Evolutionary conservation across 306 rosid genomes (phyloP), one percentile per base, ranked within the genome.

Genomic region (Coriaria nepalensis): DNA sequence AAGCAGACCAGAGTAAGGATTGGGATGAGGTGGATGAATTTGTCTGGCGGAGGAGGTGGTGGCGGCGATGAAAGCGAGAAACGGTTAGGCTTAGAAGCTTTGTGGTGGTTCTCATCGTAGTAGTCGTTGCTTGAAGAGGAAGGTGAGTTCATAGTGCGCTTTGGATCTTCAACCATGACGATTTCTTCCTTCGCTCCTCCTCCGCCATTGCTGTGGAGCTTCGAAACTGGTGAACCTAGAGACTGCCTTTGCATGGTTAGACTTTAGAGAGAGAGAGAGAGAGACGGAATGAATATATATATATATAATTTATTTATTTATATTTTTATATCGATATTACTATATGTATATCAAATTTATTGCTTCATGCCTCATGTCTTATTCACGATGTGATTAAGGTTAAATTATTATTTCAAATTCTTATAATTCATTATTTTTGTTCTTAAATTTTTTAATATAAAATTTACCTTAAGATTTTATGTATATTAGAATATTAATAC

Each of bases 191-290:
- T 60, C 4, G 55, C 47, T 40, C 64, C 78, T 48, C 63, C 74
- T 48, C 63, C 74, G 54, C 76, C 78, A 69, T 78, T 74, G 68
- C 65, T 46, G 64, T 78, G 81, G 68, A 69, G 79, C 86, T 85
- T 90, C 10, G 84, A 69, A 35, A 69, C 64, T 0, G 95, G 94
- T 8, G 96, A 92, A 14, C 94, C 87, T 35, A 92, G 75, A 9
- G 99, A 92, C 56, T 85, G 99, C 43, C 99, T 75, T 10, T 92
- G 99, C 96, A 92, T 92, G 66, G 62, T 71, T 20, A 20, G 29
- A 20, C 47, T 10, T 47, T 41, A n/a, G 15, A 44, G 67, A 39
- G 52, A 61, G 67, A 13, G 53, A 50, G 13, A n/a, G 59, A 48
- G 70, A 48, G 53, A 33, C 13, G 47, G 65, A 54, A 44, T 10